Percentiles rank a stretch among this genome's conserved stretches.
Conservation (phyloP, 352 stramenopile species). For the Pilasporangium apinafurcum region DNA sequence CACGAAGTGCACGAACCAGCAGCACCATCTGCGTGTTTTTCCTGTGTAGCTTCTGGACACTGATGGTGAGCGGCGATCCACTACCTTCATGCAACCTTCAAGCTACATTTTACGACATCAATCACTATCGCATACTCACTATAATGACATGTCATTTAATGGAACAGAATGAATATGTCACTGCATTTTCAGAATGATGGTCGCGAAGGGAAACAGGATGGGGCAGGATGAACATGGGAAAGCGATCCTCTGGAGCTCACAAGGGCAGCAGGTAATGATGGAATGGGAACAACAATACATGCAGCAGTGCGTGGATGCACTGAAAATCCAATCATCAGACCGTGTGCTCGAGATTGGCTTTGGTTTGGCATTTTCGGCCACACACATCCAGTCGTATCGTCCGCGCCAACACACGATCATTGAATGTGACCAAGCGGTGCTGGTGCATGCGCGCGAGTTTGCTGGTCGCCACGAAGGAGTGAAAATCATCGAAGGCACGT, state of each 20-base stretch:
- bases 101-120: conserved; percentile 4
- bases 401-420: conserved; percentile 67
- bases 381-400: conserved; percentile 50
- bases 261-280: conserved; percentile 86
- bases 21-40: conserved; percentile 58
- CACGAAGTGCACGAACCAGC: conserved; percentile 33
- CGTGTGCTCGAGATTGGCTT: conserved; percentile 86
- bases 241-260: conserved; percentile 58
- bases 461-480: conserved; percentile 22
- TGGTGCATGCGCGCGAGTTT: conserved; percentile 43
- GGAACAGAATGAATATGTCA: background rate
- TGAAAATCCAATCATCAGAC: conserved; percentile 33
- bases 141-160: background rate
- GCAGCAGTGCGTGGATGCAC: conserved; percentile 55
- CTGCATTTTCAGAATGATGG: conserved; percentile 16
- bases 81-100: conserved; percentile 21
- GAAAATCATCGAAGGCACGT: conserved; percentile 53
- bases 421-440: conserved; percentile 63
- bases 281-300: conserved; percentile 84
- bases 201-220: conserved; percentile 35
- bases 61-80: background rate
- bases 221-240: conserved; percentile 32
- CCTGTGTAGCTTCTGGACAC: background rate
- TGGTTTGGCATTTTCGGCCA: conserved; percentile 73
- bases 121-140: background rate